These are phyloP conservation scores for Thielaviopsis populi DNA, from an alignment of 2,329 filamentous ascomycete genomes.

Conservation along the genomic window DNA sequence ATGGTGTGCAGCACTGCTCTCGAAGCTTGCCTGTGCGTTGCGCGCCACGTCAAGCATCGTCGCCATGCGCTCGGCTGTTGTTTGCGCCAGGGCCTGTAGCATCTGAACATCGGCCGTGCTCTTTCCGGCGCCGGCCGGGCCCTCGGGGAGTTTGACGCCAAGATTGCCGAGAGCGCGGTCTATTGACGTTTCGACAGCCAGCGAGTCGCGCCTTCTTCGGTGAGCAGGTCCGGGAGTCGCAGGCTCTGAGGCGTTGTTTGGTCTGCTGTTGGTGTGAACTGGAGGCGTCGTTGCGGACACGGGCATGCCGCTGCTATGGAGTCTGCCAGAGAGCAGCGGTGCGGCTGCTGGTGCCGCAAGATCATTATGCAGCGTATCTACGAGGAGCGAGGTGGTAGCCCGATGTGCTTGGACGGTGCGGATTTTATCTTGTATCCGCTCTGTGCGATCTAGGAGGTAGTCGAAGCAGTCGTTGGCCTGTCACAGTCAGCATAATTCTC, in stretches of 20 bases:
- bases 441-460: conserved; percentile 20
- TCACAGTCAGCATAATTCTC: conserved; percentile 19
- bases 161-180: not conserved
- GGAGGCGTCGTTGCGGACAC: not conserved
- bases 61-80: conserved; percentile 26
- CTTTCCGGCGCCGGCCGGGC: not conserved
- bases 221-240: not conserved
- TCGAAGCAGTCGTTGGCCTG: conserved; percentile 39
- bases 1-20: conserved; percentile 28
- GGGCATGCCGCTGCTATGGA: not conserved
- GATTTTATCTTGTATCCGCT: not conserved
- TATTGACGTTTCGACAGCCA: not conserved
- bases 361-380: not conserved
- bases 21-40: conserved; percentile 37
- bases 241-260: not conserved
- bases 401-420: not conserved
- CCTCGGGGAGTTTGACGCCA: not conserved
- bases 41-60: conserved; percentile 32
- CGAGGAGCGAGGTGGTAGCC: not conserved
- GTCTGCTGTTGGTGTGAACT: not conserved
- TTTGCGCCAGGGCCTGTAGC: conserved; percentile 17
- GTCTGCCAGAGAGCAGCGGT: not conserved
- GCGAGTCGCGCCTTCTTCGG: not conserved
- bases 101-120: not conserved
- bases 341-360: not conserved